phyloP scores from a whole-genome alignment of 106 monocot species.

The Triglochin maritima region DNA sequence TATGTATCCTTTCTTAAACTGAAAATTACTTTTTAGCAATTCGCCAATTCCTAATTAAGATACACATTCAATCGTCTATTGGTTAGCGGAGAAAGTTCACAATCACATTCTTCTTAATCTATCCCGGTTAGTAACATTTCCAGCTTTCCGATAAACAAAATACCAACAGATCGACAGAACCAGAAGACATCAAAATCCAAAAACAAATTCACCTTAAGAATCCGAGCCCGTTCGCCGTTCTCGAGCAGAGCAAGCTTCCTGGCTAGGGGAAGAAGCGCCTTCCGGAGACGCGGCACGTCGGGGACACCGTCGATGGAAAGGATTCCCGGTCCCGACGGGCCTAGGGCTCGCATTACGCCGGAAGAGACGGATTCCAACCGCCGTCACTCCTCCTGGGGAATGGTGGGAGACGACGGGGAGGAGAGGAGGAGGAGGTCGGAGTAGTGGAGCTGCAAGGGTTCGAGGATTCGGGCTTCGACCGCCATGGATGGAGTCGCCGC shows the following conservation, averaged over 20 bases:
- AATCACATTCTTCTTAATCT: no score
- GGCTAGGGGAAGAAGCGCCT: constrained; percentile 56
- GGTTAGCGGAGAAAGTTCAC: no score
- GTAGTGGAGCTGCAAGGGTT: constrained; percentile 46
- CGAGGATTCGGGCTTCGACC: constrained; percentile 23
- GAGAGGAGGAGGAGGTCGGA: constrained; percentile 63
- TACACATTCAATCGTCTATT: no score
- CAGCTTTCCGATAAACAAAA: no score
- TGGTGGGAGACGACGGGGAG: constrained; percentile 4
- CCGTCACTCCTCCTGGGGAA: not conserved
- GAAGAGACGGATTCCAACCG: constrained; percentile 30
- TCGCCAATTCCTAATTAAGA: no score
- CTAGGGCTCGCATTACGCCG: constrained; percentile 46
- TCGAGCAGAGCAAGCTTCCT: constrained; percentile 55
- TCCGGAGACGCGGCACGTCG: constrained; percentile 26
- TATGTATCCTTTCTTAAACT: no score
- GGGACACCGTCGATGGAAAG: constrained; percentile 57
- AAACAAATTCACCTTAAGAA: constrained; percentile 52
- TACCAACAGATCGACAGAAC: no score
- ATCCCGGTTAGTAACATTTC: no score
- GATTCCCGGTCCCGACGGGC: constrained; percentile 74
- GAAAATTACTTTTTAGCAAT: no score
- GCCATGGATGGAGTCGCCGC: not conserved
- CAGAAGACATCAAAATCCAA: no score
- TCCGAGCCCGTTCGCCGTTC: constrained; percentile 34